Conservation (phyloP, 306 rosid species). For the Casuarina cunninghamiana region DNA sequence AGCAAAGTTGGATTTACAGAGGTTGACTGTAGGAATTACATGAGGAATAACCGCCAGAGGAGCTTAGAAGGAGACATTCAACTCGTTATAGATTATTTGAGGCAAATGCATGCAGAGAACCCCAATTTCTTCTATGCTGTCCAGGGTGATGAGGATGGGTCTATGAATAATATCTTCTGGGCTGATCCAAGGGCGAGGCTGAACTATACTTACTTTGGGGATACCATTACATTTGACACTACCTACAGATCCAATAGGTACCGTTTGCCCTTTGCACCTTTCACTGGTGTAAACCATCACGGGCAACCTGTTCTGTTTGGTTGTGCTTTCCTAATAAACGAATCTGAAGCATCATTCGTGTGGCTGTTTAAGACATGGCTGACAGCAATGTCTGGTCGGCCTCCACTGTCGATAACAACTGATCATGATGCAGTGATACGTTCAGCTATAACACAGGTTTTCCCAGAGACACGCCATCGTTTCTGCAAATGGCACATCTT, state of each 20-base stretch:
- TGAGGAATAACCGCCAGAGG: constrained; percentile 95
- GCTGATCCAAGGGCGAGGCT: constrained; percentile 87
- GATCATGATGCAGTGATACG: constrained; percentile 86
- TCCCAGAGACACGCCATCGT: constrained; percentile 89
- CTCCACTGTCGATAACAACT: constrained; percentile 88
- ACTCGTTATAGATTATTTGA: constrained; percentile 80
- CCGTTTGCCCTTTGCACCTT: constrained; percentile 94
- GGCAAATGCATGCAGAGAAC: constrained; percentile 81
- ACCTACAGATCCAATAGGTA: constrained; percentile 97
- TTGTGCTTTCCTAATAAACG: constrained; percentile 89
- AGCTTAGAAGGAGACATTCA: constrained; percentile 91
- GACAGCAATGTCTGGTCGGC: constrained; percentile 82
- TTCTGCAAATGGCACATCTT: constrained; percentile 99
- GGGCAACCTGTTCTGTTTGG: constrained; percentile 98
- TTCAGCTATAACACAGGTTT: constrained; percentile 73
- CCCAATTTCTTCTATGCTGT: constrained; percentile 84
- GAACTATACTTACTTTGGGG: constrained; percentile 87
- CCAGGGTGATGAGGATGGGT: constrained; percentile 82
- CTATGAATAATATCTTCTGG: constrained; percentile 80
- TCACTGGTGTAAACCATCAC: constrained; percentile 94
- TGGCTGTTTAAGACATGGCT: constrained; percentile 98
- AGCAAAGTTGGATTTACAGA: constrained; percentile 97
- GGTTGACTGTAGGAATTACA: constrained; percentile 97
- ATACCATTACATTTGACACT: constrained; percentile 95
- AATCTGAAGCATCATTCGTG: constrained; percentile 84